These are phyloP conservation scores for Coniosporium tulheliwenetii DNA, from an alignment of 2,329 filamentous ascomycete species.

Conservation along the genomic window DNA sequence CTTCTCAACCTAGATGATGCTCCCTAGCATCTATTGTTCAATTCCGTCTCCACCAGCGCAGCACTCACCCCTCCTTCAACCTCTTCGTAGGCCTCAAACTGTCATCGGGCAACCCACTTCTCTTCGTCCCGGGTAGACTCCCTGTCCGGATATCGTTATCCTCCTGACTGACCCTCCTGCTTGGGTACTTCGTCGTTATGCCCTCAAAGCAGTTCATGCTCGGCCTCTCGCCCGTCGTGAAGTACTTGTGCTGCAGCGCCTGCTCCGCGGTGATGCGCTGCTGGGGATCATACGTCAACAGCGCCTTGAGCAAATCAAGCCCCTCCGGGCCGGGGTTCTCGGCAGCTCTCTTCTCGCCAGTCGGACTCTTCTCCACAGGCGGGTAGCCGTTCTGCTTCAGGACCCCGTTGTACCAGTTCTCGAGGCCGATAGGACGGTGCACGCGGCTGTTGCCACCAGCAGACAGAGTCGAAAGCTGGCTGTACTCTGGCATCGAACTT, in stretches of 20 bases:
- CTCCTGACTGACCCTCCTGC: slow-evolving; percentile 79
- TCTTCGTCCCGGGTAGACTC: slow-evolving; percentile 80
- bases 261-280: slow-evolving; percentile 76
- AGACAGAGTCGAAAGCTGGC: slow-evolving; percentile 42
- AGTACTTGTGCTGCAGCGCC: slow-evolving; percentile 84
- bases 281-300: slow-evolving; percentile 86
- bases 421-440: slow-evolving; percentile 42
- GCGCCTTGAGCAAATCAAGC: slow-evolving; percentile 61
- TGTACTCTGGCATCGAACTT: slow-evolving; percentile 72
- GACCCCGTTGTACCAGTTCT: slow-evolving; percentile 45
- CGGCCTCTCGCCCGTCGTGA: slow-evolving; percentile 48
- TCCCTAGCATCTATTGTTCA: not conserved
- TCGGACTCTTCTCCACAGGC: slow-evolving; percentile 1
- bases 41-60: not conserved
- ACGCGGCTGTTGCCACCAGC: slow-evolving; percentile 30
- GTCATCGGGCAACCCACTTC: slow-evolving; percentile 75
- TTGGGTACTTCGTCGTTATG: slow-evolving; percentile 74
- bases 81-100: slow-evolving; percentile 43
- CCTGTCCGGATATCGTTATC: slow-evolving; percentile 90
- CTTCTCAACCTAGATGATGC: not conserved
- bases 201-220: slow-evolving; percentile 78
- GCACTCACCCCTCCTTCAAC: slow-evolving; percentile 27
- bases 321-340: slow-evolving; percentile 44
- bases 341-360: slow-evolving; percentile 5
- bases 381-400: slow-evolving; percentile 31